phyloP scores from a whole-genome alignment of 2,329 filamentous ascomycete species.

The Fusarium floridanum region DNA sequence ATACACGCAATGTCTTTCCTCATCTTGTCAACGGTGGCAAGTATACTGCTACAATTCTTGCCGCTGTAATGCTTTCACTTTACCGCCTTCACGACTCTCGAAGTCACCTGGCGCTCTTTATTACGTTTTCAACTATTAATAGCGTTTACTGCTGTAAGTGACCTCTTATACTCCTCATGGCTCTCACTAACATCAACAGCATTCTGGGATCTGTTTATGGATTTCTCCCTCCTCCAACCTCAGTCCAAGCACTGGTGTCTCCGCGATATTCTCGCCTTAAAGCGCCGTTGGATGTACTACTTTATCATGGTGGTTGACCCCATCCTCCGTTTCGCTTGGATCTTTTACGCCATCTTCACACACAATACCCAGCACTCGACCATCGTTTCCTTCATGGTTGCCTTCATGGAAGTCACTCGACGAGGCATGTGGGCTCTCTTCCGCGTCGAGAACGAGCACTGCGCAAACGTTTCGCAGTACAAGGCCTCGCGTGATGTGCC shows the following conservation, averaged over 20 bases:
- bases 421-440: conserved; percentile 93
- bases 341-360: conserved; percentile 90
- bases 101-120: conserved; percentile 76
- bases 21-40: conserved; percentile 95
- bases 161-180: not conserved
- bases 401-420: conserved; percentile 83
- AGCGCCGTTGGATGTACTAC: conserved; percentile 87
- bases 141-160: conserved; percentile 81
- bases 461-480: conserved; percentile 89
- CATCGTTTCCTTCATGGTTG: conserved; percentile 82
- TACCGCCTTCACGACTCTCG: conserved; percentile 79
- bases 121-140: conserved; percentile 85
- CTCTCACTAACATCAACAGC: conserved; percentile 56
- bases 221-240: conserved; percentile 91
- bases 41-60: conserved; percentile 86
- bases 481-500: conserved; percentile 90
- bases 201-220: conserved; percentile 96
- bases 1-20: conserved; percentile 89
- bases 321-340: conserved; percentile 91
- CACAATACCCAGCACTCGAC: conserved; percentile 86
- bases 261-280: conserved; percentile 84
- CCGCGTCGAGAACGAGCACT: conserved; percentile 98
- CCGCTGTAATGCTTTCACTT: conserved; percentile 82
- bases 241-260: conserved; percentile 76
- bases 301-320: conserved; percentile 85